Evolutionary conservation across 129 eudicot genomes (phyloP), one percentile per base, ranked within the genome.

Genomic region (Kitagawia praeruptora): DNA sequence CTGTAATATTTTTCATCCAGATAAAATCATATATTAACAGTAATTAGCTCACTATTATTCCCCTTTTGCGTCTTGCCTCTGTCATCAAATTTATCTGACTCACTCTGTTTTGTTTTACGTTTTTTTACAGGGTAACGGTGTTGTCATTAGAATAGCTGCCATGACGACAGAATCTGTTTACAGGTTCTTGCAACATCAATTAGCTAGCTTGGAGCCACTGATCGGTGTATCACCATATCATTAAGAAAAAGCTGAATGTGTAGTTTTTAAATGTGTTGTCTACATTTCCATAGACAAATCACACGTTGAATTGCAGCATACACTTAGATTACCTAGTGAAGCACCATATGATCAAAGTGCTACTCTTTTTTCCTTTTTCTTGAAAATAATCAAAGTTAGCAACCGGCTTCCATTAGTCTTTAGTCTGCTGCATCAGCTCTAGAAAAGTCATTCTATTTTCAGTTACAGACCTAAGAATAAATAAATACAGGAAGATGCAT

Each of bases 91-190:
- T 74, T 70, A 79, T 72, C 39, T 18, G 54, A 19, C 31, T 44
- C 44, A 56, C 66, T 21, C 66, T 58, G 14, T 58, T 34, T 77
- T n/a, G 25, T 72, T 47, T 46, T 46, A 54, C 69, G n/a, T 9
- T 61, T n/a, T 45, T 47, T 34, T 39, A 69, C 78, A 91, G 96
- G 89, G 89, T 79, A 79, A 74, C 2, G 98, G 98, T 76, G 86
- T 90, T 23, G 87, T 92, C 18, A 67, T 92, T 27, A 84, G 98
- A 75, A 83, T 95, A 80, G 96, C 97, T 51, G 91, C 98, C 73
- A 86, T 76, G 85, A 90, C 94, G 75, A 95, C 98, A 25, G 98
- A 95, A 85, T 86, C 97, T 18, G 93, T 95, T 48, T 89, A 95
- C 83, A 88, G 54, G 77, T 95, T 95, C 79, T 85, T 95, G 83